Evolutionary conservation across 306 rosid species (phyloP), one percentile per base, ranked within the genome.

Genomic region (Rubus parviflorus): DNA sequence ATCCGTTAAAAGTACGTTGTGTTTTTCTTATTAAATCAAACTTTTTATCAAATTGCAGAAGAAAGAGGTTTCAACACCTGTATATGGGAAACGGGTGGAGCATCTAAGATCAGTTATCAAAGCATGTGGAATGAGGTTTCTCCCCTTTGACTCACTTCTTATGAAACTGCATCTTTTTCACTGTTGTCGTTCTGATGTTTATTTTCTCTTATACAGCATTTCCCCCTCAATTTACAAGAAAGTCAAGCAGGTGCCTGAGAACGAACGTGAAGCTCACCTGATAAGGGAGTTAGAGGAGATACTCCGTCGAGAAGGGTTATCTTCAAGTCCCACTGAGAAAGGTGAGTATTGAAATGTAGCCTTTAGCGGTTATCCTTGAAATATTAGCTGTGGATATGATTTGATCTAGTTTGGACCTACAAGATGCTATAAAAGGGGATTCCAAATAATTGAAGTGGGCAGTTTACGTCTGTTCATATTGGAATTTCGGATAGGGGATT

Each of bases 71-170:
- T 83, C 95, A 84, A 80, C 90, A 76, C 83, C 94, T 64, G 89
- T 83, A 61, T 88, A 92, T 79, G 93, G 97, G 46, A 95, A 90
- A 86, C 96, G 72, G 6, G 98, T 95, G 87, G 98, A 95, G 88
- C 83, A 82, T 75, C 84, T 95, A 77, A 90, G 93, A 83, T 90
- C 98, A 57, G 87, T 95, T 76, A 92, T 95, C 87, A 95, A 95
- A 88, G 89, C 92, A 14, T 92, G 97, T 82, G 98, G 98, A 77
- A 89, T 95, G 98, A 85, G 98, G 98, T 90, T 76, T 82, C 68
- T 77, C 80, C 72, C 72, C 68, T 72, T 79, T 49, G 66, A 69
- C 53, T 80, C 57, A 40, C 82, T 45, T 70, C 49, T 72, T 52
- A 66, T 67, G 77, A 76, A 37, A 77, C 41, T 64, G 52, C 62